Evolutionary conservation across 768 basidiomycete genomes (phyloP).

Genomic region (Polyporus arcularius): DNA sequence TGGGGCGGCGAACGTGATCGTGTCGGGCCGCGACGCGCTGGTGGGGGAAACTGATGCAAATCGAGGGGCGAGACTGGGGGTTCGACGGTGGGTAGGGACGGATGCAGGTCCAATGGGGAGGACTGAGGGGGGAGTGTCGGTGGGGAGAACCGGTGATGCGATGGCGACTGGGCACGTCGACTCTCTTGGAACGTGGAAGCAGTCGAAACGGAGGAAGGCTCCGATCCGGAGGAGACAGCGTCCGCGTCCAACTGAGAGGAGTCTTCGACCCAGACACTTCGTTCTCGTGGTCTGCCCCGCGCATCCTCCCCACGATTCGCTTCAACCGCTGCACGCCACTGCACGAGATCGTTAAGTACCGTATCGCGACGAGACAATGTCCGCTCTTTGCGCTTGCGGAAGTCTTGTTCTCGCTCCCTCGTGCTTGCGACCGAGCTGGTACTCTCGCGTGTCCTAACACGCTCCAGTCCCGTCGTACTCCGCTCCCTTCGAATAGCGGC

Average conservation of each 20-base stretch:
- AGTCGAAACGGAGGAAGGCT: slow-evolving; percentile 22
- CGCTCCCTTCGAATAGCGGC: slow-evolving; percentile 70
- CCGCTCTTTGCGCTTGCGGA: slow-evolving; percentile 33
- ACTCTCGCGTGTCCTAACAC: slow-evolving; percentile 54
- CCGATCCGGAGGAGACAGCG: slow-evolving; percentile 31
- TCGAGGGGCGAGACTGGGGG: slow-evolving; percentile 15
- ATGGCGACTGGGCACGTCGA: slow-evolving; percentile 30
- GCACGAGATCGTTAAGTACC: slow-evolving; percentile 47
- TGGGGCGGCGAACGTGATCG: slow-evolving; percentile 23
- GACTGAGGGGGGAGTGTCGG: slow-evolving; percentile 45
- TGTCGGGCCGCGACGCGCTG: slow-evolving; percentile 15
- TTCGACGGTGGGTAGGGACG: neutral
- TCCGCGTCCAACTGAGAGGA: slow-evolving; percentile 35
- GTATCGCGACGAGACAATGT: slow-evolving; percentile 45
- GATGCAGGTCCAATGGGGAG: neutral
- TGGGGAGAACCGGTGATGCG: slow-evolving; percentile 35
- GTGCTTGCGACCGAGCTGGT: slow-evolving; percentile 23
- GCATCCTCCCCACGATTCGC: slow-evolving; percentile 41
- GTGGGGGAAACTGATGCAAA: slow-evolving; percentile 24
- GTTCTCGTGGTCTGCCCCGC: slow-evolving; percentile 66
- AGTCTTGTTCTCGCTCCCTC: slow-evolving; percentile 22
- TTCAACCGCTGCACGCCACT: slow-evolving; percentile 58
- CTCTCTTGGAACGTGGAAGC: slow-evolving; percentile 29
- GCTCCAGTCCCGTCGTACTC: slow-evolving; percentile 62
- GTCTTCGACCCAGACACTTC: slow-evolving; percentile 41